phyloP scores from a whole-genome alignment of 148 eudicot genomes.

The Nepenthes mirabilis region DNA sequence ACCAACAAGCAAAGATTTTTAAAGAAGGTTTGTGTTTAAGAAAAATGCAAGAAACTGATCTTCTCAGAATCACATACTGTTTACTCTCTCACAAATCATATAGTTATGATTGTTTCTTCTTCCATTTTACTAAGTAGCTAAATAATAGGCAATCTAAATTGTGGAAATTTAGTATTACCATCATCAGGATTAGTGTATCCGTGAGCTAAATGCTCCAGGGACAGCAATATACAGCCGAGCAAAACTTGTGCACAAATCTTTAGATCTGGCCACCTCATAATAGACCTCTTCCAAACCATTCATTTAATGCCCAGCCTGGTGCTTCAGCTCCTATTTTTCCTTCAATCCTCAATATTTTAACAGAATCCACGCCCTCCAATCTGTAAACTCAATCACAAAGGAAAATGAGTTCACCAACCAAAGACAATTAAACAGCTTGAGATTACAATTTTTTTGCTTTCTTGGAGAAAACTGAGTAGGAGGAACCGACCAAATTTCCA shows the following conservation, averaged over 20 bases:
- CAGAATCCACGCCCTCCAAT: conserved; percentile 7
- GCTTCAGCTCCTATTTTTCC: conserved; percentile 11
- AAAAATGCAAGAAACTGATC: too few species aligned
- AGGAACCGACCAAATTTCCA: too few species aligned
- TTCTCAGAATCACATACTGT: too few species aligned
- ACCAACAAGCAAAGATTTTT: too few species aligned
- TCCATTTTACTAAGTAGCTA: too few species aligned
- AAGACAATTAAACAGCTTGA: too few species aligned
- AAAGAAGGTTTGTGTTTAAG: too few species aligned
- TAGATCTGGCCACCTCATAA: conserved; percentile 4
- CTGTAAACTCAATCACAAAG: conserved; percentile 3
- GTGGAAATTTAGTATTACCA: conserved; percentile 21
- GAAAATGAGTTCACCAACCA: too few species aligned
- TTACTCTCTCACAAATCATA: too few species aligned
- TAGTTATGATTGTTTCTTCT: too few species aligned
- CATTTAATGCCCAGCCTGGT: conserved; percentile 20
- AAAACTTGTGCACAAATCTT: conserved; percentile 20
- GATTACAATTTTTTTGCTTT: too few species aligned
- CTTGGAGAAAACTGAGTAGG: too few species aligned
- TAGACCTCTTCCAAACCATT: conserved; percentile 48
- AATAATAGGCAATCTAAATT: not conserved
- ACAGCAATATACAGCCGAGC: conserved; percentile 20
- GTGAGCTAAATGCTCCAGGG: conserved; percentile 16
- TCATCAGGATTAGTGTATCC: conserved; percentile 53
- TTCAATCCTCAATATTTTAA: conserved; percentile 6